Evolutionary conservation across 2,329 filamentous ascomycete species (phyloP).

Genomic region (Didymellaceae sp.): DNA sequence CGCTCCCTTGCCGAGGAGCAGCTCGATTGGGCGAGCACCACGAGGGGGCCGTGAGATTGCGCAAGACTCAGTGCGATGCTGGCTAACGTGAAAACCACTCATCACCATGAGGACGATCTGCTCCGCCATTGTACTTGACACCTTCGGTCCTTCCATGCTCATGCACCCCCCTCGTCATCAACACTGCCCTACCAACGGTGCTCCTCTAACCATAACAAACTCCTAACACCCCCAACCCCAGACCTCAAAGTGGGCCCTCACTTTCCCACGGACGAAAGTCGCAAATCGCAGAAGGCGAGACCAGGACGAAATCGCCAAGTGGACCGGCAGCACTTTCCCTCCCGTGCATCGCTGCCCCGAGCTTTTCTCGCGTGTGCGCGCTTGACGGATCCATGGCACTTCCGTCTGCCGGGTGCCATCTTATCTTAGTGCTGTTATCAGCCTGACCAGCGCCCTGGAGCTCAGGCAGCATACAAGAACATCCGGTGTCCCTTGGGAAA

Average conservation of each 20-base stretch:
- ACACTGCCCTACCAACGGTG: not conserved
- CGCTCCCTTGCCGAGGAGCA: slow-evolving; percentile 4
- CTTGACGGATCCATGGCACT: slow-evolving; percentile 3
- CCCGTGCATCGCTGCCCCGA: not conserved
- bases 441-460: not conserved
- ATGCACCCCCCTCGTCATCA: not conserved
- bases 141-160: not conserved
- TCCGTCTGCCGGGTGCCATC: slow-evolving; percentile 1
- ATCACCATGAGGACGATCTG: not conserved
- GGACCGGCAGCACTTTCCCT: not conserved
- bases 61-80: slow-evolving; percentile 10
- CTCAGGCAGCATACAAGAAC: slow-evolving; percentile 10
- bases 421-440: not conserved
- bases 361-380: slow-evolving; percentile 1
- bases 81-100: slow-evolving; percentile 1
- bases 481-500: not conserved
- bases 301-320: not conserved
- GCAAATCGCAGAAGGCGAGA: not conserved
- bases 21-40: slow-evolving; percentile 2
- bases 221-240: not conserved
- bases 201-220: not conserved
- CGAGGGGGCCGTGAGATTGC: slow-evolving; percentile 4
- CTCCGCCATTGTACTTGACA: slow-evolving; percentile 1
- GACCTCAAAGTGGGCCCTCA: not conserved
- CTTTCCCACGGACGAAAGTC: slow-evolving; percentile 5